Conservation (phyloP, 2,329 filamentous ascomycete species). For the Metarhizium sp. region DNA sequence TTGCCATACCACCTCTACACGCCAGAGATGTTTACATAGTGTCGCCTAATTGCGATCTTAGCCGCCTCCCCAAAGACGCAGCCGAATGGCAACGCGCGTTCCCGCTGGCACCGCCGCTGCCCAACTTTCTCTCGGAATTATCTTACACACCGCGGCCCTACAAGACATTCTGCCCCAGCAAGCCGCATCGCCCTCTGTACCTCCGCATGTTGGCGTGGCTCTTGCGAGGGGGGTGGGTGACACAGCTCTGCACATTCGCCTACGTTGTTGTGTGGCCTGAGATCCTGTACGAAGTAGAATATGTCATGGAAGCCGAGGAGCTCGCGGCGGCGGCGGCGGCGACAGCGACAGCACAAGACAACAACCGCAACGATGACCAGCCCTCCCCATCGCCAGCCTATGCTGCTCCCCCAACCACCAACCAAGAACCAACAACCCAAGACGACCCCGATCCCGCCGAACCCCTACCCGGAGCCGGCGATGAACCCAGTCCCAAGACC, state of each 20-base stretch:
- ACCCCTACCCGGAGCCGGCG: constrained; percentile 7
- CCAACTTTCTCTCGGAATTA: constrained; percentile 78
- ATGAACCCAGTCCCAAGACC: constrained; percentile 3
- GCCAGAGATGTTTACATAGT: constrained; percentile 85
- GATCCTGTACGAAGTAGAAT: constrained; percentile 71
- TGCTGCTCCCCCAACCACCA: neutral
- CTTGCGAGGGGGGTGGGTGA: constrained; percentile 86
- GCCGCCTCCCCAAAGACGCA: constrained; percentile 58
- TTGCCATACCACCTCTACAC: constrained; percentile 84
- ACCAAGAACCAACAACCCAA: neutral
- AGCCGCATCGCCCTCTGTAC: constrained; percentile 79
- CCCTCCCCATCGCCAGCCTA: neutral
- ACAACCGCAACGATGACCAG: constrained; percentile 4
- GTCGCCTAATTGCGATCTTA: constrained; percentile 78
- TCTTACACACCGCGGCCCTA: constrained; percentile 75
- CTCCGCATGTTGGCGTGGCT: constrained; percentile 91
- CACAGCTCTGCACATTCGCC: constrained; percentile 82
- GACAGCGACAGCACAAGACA: constrained; percentile 8
- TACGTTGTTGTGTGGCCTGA: constrained; percentile 79
- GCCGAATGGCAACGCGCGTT: constrained; percentile 69
- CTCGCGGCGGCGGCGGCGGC: constrained; percentile 31
- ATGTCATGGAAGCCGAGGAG: constrained; percentile 58
- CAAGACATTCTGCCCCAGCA: constrained; percentile 74
- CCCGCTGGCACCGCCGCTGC: constrained; percentile 70
- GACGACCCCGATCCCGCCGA: constrained; percentile 5